These are phyloP conservation scores for Astrocystis sublimbata DNA, from an alignment of 495 filamentous ascomycete species.

Conservation along the genomic window DNA sequence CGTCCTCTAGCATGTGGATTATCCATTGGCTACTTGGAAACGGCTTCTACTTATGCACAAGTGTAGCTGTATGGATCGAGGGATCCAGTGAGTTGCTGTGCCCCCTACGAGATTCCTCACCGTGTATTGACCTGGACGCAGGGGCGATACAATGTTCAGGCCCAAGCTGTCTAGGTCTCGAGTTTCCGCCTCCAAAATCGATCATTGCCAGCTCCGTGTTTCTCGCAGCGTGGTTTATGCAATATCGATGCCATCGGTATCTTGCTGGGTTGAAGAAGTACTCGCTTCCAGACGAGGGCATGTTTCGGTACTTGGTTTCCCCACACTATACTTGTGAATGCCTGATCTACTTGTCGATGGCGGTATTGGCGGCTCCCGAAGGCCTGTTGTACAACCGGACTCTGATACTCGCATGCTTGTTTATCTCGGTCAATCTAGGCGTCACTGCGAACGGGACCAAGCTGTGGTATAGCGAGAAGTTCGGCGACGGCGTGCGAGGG, in stretches of 20 bases:
- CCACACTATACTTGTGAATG: conserved; percentile 95
- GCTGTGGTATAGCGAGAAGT: conserved; percentile 78
- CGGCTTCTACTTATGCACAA: conserved; percentile 70
- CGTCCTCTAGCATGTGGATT: conserved; percentile 73
- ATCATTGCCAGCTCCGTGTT: conserved; percentile 65
- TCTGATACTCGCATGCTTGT: conserved; percentile 63
- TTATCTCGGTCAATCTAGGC: conserved; percentile 79
- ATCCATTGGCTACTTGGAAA: conserved; percentile 79
- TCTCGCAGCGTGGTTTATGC: conserved; percentile 70
- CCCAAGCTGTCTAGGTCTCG: conserved; percentile 26
- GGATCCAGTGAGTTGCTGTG: conserved; percentile 61
- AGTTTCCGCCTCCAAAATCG: conserved; percentile 59
- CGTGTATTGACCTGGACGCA: conserved; percentile 23
- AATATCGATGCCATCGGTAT: conserved; percentile 79
- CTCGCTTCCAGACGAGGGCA: conserved; percentile 64
- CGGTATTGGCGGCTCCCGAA: conserved; percentile 70
- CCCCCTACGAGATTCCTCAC: not conserved
- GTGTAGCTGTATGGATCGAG: conserved; percentile 83
- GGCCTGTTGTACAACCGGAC: conserved; percentile 68
- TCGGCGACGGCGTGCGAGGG: conserved; percentile 65
- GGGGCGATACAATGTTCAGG: conserved; percentile 29
- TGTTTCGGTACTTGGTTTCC: conserved; percentile 71
- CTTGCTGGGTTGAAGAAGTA: conserved; percentile 83
- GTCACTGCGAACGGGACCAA: conserved; percentile 76
- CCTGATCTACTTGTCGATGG: conserved; percentile 76